phyloP scores from a whole-genome alignment of 2,329 filamentous ascomycete species.

The Ophiostoma pallidulum region DNA sequence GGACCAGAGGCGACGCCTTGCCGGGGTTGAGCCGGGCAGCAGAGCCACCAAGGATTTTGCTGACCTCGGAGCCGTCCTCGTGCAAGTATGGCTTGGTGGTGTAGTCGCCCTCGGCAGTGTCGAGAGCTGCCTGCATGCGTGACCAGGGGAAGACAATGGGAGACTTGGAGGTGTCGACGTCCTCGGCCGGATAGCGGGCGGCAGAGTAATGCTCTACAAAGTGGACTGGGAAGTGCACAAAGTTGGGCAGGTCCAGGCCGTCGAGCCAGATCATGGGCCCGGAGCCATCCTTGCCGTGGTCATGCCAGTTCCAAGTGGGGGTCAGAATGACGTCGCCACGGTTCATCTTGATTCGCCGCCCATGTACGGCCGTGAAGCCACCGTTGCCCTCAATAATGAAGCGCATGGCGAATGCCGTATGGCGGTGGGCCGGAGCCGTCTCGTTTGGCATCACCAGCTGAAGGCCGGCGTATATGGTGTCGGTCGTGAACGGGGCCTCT shows the following conservation, averaged over 20 bases:
- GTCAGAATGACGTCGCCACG: conserved; percentile 45
- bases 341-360: conserved; percentile 37
- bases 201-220: conserved; percentile 40
- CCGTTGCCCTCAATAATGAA: conserved; percentile 46
- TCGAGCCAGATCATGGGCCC: conserved; percentile 49
- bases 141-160: conserved; percentile 41
- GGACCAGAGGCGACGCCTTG: conserved; percentile 26
- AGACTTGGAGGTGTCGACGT: conserved; percentile 29
- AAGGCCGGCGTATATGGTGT: conserved; percentile 45
- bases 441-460: conserved; percentile 46
- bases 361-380: conserved; percentile 47
- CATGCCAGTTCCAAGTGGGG: conserved; percentile 48
- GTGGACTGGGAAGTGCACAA: conserved; percentile 40
- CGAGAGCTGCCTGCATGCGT: conserved; percentile 34
- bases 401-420: conserved; percentile 43
- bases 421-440: conserved; percentile 41
- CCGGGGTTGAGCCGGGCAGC: conserved; percentile 35
- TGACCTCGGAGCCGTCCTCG: conserved; percentile 27
- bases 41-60: conserved; percentile 35
- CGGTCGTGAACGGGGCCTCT: conserved; percentile 44
- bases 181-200: conserved; percentile 23
- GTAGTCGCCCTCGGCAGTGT: conserved; percentile 23
- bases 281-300: conserved; percentile 45
- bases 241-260: conserved; percentile 42
- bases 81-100: conserved; percentile 25